Percentiles rank a stretch among this genome's conserved stretches.
These are phyloP conservation scores for Petunia axillaris DNA, from an alignment of 257 asterid genomes.

Conservation along the genomic window DNA sequence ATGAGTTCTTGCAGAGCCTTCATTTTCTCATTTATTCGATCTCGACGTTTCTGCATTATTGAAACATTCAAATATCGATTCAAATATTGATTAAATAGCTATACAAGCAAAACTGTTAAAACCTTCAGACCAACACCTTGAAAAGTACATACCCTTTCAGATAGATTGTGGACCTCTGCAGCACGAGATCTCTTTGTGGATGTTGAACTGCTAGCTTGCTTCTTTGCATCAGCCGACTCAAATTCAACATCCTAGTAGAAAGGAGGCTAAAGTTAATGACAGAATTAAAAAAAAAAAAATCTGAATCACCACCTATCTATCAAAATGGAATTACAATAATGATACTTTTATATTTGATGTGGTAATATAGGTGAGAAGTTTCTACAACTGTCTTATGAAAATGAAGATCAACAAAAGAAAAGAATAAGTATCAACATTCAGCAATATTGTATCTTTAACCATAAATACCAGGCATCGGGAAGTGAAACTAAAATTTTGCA, in stretches of 20 bases:
- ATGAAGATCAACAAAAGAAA: no score
- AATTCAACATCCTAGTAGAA: conserved; percentile 36
- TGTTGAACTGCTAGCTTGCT: conserved; percentile 34
- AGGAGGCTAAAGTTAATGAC: neutral
- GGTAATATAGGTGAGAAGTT: neutral
- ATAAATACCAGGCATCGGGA: neutral
- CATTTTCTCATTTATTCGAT: conserved; percentile 60
- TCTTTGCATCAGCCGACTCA: conserved; percentile 41
- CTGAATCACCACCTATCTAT: neutral
- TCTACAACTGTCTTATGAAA: no score
- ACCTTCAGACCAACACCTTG: neutral
- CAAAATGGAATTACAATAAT: neutral
- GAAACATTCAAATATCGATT: conserved; percentile 12
- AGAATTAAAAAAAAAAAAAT: neutral
- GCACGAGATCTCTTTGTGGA: conserved; percentile 53
- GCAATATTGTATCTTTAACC: neutral
- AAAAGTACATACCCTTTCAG: conserved; percentile 45
- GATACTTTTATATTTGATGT: neutral
- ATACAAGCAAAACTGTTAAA: neutral
- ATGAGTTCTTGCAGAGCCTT: conserved; percentile 53
- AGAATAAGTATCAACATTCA: no score
- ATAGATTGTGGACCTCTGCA: conserved; percentile 56
- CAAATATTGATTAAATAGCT: conserved; percentile 1
- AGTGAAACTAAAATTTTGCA: neutral
- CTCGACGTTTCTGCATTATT: conserved; percentile 52